Evolutionary conservation across 2,329 filamentous ascomycete species (phyloP).

Genomic region (Aulographum hederae): DNA sequence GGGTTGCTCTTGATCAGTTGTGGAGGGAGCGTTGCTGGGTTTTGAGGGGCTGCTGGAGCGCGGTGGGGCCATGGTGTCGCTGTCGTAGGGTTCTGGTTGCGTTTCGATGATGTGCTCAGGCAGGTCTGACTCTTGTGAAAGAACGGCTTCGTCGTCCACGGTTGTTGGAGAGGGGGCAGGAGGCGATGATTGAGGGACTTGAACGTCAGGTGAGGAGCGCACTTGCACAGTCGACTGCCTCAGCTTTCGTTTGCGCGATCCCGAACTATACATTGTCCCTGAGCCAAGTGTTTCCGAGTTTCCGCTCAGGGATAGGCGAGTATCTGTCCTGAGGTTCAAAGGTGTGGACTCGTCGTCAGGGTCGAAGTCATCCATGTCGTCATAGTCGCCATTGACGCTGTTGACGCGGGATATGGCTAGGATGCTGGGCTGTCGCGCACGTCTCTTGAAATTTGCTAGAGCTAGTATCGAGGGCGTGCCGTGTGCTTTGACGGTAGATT

Average conservation of each 20-base stretch:
- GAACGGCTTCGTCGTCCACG: background rate
- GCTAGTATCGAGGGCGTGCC: slow-evolving; percentile 28
- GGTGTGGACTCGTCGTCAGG: slow-evolving; percentile 54
- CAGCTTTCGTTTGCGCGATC: slow-evolving; percentile 20
- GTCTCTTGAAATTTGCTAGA: slow-evolving; percentile 31
- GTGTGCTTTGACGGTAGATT: too few species aligned
- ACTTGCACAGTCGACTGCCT: background rate
- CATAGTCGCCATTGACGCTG: slow-evolving; percentile 17
- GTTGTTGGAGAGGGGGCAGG: too few species aligned
- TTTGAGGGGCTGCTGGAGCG: slow-evolving; percentile 21
- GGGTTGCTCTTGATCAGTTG: too few species aligned
- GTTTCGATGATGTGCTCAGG: slow-evolving; percentile 11
- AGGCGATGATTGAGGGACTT: too few species aligned
- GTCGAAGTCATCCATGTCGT: slow-evolving; percentile 33
- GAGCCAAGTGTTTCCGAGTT: too few species aligned
- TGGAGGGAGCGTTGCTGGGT: too few species aligned
- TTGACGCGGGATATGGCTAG: slow-evolving; percentile 28
- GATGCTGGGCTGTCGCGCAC: slow-evolving; percentile 29
- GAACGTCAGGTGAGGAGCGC: background rate
- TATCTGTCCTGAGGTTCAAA: slow-evolving; percentile 25
- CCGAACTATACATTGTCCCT: slow-evolving; percentile 8
- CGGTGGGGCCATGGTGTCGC: slow-evolving; percentile 25
- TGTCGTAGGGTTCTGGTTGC: slow-evolving; percentile 15
- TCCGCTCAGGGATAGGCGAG: too few species aligned
- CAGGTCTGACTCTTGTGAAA: slow-evolving; percentile 9